Percentiles rank a stretch among this genome's conserved stretches.
phyloP scores from a whole-genome alignment of 139 green algal species.

The Closterium sp. region DNA sequence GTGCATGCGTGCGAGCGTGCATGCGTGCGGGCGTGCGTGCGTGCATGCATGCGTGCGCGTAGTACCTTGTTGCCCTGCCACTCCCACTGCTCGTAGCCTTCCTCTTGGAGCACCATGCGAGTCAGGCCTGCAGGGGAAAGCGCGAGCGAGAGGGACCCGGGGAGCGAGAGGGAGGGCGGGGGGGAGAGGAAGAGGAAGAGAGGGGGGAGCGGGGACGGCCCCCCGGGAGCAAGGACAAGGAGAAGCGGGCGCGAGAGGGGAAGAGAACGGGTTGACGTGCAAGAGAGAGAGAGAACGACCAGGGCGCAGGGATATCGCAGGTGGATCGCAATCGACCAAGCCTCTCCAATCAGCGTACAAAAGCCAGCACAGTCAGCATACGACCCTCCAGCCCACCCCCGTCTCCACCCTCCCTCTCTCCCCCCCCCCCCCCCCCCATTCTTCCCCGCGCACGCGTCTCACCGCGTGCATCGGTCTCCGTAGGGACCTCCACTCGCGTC shows the following conservation, averaged over 20 bases:
- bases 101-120: background rate
- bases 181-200: background rate
- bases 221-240: too few species aligned
- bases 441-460: background rate
- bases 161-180: background rate
- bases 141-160: background rate
- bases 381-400: too few species aligned
- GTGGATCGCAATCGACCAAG: too few species aligned
- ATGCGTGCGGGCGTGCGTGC: background rate
- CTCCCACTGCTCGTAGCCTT: background rate
- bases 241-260: too few species aligned
- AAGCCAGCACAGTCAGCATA: too few species aligned
- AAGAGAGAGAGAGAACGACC: too few species aligned
- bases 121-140: background rate
- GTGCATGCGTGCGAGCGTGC: background rate
- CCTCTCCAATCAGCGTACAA: too few species aligned
- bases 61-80: conserved; percentile 3
- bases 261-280: too few species aligned
- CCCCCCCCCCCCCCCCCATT: background rate
- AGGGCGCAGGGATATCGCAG: too few species aligned
- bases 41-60: background rate
- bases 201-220: background rate
- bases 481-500: background rate
- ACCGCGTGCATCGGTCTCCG: background rate
- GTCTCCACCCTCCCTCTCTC: background rate